phyloP scores from a whole-genome alignment of 768 basidiomycete genomes.

The Mycena chlorophos region DNA sequence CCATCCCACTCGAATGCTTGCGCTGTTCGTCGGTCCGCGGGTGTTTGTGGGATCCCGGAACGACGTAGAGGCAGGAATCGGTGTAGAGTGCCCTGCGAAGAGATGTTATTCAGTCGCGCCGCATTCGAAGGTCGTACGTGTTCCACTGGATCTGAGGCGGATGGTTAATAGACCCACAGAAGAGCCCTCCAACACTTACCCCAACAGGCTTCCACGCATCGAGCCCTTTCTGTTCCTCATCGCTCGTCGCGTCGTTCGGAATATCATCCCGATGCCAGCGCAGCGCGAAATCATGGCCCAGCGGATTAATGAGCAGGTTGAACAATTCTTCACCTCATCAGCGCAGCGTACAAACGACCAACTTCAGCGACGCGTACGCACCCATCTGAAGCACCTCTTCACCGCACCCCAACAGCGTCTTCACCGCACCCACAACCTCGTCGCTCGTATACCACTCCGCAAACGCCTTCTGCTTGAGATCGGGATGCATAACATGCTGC shows the following conservation, averaged over 20 bases:
- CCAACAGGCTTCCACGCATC: constrained; percentile 59
- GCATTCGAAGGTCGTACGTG: constrained; percentile 43
- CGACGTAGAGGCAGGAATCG: constrained; percentile 69
- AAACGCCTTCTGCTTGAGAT: constrained; percentile 58
- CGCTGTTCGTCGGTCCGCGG: constrained; percentile 62
- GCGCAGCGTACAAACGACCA: background rate
- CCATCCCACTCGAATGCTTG: constrained; percentile 47
- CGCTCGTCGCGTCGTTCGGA: constrained; percentile 50
- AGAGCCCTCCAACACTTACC: constrained; percentile 40
- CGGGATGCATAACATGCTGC: constrained; percentile 82
- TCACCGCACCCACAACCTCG: constrained; percentile 43
- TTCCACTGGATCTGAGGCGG: constrained; percentile 73
- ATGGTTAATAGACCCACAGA: background rate
- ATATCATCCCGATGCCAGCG: constrained; percentile 84
- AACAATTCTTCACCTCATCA: constrained; percentile 55
- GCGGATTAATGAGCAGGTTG: constrained; percentile 73
- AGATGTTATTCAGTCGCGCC: background rate
- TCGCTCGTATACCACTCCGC: constrained; percentile 68
- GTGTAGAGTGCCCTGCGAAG: constrained; percentile 61
- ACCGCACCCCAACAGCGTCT: constrained; percentile 54
- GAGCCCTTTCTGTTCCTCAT: constrained; percentile 62
- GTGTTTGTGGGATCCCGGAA: constrained; percentile 64
- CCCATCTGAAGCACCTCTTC: constrained; percentile 72
- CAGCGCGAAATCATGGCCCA: constrained; percentile 63
- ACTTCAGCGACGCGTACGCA: constrained; percentile 30